Conservation (phyloP, 108 stramenopile genomes). For the Cyclostephanos invisitatus region DNA sequence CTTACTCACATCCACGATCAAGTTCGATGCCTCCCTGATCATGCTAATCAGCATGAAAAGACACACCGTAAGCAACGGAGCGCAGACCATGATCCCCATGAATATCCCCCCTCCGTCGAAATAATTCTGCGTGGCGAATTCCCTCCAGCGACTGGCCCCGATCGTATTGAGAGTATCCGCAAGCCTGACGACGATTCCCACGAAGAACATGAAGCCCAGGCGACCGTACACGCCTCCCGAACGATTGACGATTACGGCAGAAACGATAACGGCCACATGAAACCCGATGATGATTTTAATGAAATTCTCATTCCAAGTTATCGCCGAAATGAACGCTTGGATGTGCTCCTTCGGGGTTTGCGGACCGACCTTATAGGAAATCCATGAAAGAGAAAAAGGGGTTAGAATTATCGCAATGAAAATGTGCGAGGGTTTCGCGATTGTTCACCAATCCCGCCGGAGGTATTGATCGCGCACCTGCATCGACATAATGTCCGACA, state of each 20-base stretch:
- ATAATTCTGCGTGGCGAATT: constrained; percentile 88
- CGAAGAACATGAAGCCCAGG: constrained; percentile 65
- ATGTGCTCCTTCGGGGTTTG: constrained; percentile 70
- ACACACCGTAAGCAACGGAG: constrained; percentile 72
- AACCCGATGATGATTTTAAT: constrained; percentile 64
- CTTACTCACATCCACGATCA: constrained; percentile 75
- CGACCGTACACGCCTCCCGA: constrained; percentile 46
- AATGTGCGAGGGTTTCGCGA: not conserved
- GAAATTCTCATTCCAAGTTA: constrained; percentile 83
- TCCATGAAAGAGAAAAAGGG: constrained; percentile 1
- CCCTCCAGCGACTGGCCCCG: constrained; percentile 67
- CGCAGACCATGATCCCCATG: constrained; percentile 80
- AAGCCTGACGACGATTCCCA: constrained; percentile 62
- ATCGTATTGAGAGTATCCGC: constrained; percentile 72
- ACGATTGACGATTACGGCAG: constrained; percentile 48
- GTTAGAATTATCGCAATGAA: constrained; percentile 6
- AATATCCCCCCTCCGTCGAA: constrained; percentile 88
- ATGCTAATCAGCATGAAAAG: constrained; percentile 75
- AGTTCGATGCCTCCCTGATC: constrained; percentile 65
- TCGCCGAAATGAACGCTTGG: constrained; percentile 78
- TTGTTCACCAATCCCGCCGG: not conserved
- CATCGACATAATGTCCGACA: constrained; percentile 68
- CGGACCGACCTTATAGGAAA: constrained; percentile 48
- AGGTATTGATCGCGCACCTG: constrained; percentile 49
- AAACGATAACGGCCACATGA: constrained; percentile 63